phyloP scores from a whole-genome alignment of 306 rosid species.

The Medicago truncatula region DNA sequence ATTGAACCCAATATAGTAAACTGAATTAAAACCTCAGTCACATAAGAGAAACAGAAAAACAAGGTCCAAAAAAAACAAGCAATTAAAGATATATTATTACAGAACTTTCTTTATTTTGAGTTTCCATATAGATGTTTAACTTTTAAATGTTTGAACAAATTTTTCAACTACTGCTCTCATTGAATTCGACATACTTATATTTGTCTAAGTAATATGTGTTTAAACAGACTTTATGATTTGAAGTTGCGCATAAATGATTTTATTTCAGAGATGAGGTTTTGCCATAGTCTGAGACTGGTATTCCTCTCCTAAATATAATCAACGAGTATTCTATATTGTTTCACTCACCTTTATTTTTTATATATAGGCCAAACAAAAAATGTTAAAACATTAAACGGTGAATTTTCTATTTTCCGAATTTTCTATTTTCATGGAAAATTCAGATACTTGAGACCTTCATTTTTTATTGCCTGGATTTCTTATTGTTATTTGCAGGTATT shows the following conservation, averaged over 20 bases:
- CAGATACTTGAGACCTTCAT: neutral
- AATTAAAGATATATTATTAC: too few species aligned
- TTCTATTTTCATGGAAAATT: constrained; percentile 4
- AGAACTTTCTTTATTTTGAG: too few species aligned
- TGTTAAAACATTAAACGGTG: constrained; percentile 6
- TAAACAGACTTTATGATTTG: neutral
- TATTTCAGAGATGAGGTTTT: constrained; percentile 93
- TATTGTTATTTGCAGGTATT: constrained; percentile 60
- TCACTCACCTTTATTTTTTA: neutral
- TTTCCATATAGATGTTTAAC: constrained; percentile 7
- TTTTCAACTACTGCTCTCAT: too few species aligned
- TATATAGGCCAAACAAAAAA: neutral
- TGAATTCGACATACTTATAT: too few species aligned
- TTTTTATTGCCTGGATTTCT: constrained; percentile 13
- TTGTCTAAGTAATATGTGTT: neutral
- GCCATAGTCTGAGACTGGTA: constrained; percentile 96
- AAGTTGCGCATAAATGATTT: constrained; percentile 79
- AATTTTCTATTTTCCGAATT: constrained; percentile 5
- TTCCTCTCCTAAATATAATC: constrained; percentile 81
- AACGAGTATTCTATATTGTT: constrained; percentile 53
- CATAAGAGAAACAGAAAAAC: neutral
- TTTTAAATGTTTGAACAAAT: constrained; percentile 47
- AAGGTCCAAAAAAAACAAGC: neutral
- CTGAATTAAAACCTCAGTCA: too few species aligned
- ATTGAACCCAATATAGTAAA: too few species aligned